These are phyloP conservation scores for Podospora pseudocomata DNA, from an alignment of 495 filamentous ascomycete genomes.

Conservation along the genomic window DNA sequence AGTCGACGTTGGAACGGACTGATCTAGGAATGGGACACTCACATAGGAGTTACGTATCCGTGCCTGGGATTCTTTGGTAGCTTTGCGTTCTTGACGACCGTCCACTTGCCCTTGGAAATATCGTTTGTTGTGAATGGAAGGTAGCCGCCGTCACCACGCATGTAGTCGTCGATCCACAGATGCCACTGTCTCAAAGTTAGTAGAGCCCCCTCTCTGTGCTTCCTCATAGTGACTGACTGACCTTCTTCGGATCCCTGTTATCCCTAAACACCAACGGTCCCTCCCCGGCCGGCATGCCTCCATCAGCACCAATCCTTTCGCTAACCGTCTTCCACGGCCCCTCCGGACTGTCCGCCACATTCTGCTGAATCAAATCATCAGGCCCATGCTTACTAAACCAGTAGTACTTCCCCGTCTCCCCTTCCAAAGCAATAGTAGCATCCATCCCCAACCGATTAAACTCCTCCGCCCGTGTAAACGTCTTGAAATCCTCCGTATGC, in stretches of 20 bases:
- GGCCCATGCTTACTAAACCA: constrained; percentile 14
- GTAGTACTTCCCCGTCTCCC: constrained; percentile 3
- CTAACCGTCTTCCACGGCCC: constrained; percentile 11
- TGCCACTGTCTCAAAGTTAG: constrained; percentile 2
- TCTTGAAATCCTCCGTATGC: background rate
- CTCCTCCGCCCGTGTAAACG: background rate
- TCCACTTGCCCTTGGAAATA: constrained; percentile 7
- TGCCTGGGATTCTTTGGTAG: constrained; percentile 11
- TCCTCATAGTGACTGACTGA: background rate
- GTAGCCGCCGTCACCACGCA: constrained; percentile 5
- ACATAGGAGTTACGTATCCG: constrained; percentile 13
- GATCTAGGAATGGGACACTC: background rate
- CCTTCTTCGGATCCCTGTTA: constrained; percentile 8
- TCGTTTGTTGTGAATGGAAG: constrained; percentile 10
- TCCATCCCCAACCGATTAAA: background rate
- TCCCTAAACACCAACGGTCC: constrained; percentile 14
- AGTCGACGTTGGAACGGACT: too few species aligned
- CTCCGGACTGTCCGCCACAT: constrained; percentile 5
- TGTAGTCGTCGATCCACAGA: constrained; percentile 14
- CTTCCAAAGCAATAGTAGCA: background rate
- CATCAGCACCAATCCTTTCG: constrained; percentile 9
- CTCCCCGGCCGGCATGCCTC: constrained; percentile 7
- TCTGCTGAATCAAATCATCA: constrained; percentile 10
- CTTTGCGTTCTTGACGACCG: background rate
- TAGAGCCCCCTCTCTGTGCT: background rate